These are phyloP conservation scores for Coemansia sp. DNA, from an alignment of 192 early-diverging fungal species.

Conservation along the genomic window DNA sequence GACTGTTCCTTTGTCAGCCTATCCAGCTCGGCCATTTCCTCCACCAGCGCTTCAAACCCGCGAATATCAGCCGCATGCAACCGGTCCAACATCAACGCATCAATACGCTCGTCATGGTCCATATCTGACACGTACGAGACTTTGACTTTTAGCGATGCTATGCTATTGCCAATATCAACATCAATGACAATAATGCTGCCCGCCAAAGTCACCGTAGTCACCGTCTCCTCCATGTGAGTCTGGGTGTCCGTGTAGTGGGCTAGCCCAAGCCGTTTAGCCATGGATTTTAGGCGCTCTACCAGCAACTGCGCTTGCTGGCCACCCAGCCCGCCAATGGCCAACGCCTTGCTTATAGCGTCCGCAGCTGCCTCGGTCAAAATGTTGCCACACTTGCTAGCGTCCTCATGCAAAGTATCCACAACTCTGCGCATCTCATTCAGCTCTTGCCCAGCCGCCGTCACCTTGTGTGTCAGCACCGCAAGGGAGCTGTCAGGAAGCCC, in stretches of 20 bases:
- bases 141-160: conserved; percentile 28
- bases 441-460: conserved; percentile 21
- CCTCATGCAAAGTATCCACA: conserved; percentile 29
- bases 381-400: conserved; percentile 10
- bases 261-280: conserved; percentile 29
- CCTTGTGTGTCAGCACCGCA: conserved; percentile 9
- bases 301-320: conserved; percentile 4
- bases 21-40: conserved; percentile 34
- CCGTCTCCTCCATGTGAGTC: not conserved
- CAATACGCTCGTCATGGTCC: conserved; percentile 38
- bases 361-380: conserved; percentile 34
- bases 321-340: not conserved
- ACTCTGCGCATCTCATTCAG: conserved; percentile 34
- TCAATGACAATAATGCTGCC: conserved; percentile 44
- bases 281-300: conserved; percentile 24
- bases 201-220: conserved; percentile 45
- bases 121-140: conserved; percentile 43
- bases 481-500: not conserved
- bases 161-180: conserved; percentile 27
- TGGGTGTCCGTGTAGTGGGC: conserved; percentile 42
- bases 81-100: conserved; percentile 24
- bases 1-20: conserved; percentile 19
- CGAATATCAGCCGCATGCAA: conserved; percentile 22
- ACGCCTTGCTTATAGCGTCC: conserved; percentile 16
- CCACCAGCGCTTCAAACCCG: conserved; percentile 35